phyloP scores from a whole-genome alignment of 441 rosid species.

The Mallotus repandus region DNA sequence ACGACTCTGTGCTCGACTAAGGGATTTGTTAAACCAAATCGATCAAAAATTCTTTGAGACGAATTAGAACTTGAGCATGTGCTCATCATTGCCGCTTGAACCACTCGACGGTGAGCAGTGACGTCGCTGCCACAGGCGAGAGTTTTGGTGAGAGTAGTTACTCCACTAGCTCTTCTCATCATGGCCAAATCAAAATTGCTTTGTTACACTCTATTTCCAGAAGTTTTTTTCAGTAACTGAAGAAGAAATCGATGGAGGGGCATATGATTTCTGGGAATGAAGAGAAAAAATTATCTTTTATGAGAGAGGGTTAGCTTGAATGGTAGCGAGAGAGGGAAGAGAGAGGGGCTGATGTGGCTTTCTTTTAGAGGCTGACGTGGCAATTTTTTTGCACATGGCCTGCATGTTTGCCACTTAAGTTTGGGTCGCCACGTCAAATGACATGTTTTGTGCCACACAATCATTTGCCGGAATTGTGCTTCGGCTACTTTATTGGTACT shows the following conservation, averaged over 20 bases:
- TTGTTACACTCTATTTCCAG: neutral
- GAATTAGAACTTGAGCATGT: slow-evolving; percentile 30
- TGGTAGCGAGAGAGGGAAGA: too few species aligned
- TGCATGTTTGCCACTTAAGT: too few species aligned
- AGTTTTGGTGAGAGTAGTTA: slow-evolving; percentile 39
- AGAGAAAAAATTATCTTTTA: too few species aligned
- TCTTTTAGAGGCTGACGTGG: too few species aligned
- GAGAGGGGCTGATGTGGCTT: too few species aligned
- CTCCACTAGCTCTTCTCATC: slow-evolving; percentile 55
- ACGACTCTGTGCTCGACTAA: slow-evolving; percentile 37
- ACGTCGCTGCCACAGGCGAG: slow-evolving; percentile 16
- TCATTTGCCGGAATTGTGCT: too few species aligned
- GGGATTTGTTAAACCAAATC: slow-evolving; percentile 33
- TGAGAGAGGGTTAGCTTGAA: too few species aligned
- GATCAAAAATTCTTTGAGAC: slow-evolving; percentile 33
- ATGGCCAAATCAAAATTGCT: slow-evolving; percentile 12
- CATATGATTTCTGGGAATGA: too few species aligned
- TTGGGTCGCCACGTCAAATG: too few species aligned
- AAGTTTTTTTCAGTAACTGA: neutral
- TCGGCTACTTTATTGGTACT: too few species aligned
- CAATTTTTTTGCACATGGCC: too few species aligned
- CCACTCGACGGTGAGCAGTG: slow-evolving; percentile 33
- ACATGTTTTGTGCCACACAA: too few species aligned
- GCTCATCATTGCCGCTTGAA: slow-evolving; percentile 36
- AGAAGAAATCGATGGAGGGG: neutral